Percentiles rank a stretch among this genome's conserved stretches.
Evolutionary conservation across 257 asterid species (phyloP).

Genomic region (Solanum sparsipilum): DNA sequence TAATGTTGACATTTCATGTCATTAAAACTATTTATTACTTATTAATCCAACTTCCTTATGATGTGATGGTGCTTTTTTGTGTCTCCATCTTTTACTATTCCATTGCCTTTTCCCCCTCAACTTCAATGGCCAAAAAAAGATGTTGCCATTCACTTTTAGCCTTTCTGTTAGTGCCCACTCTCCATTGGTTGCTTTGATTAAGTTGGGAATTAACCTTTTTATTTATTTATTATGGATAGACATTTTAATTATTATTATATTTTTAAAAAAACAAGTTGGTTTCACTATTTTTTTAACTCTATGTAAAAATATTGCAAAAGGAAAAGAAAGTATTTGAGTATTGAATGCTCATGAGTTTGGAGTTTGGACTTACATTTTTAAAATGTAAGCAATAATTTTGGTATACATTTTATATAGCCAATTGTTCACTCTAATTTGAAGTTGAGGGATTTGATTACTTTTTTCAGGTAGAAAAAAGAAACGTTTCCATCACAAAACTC

Average conservation of each 20-base stretch:
- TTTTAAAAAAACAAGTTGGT: not conserved
- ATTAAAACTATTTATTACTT: constrained; percentile 10
- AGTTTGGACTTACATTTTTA: not conserved
- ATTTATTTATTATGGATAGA: not conserved
- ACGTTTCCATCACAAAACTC: too few species aligned
- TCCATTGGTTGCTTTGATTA: constrained; percentile 22
- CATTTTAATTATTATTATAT: not conserved
- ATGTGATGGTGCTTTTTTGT: constrained; percentile 1
- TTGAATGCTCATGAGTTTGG: not conserved
- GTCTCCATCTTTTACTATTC: not conserved
- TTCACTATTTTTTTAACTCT: not conserved
- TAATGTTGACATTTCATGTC: constrained; percentile 30
- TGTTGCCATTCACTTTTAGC: constrained; percentile 15
- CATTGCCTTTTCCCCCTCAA: constrained; percentile 14
- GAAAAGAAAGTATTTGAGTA: not conserved
- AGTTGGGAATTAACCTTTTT: not conserved
- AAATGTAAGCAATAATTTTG: too few species aligned
- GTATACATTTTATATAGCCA: not conserved
- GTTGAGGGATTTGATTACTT: not conserved
- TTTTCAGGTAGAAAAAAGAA: too few species aligned
- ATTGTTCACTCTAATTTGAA: not conserved
- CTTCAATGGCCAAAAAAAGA: constrained; percentile 40
- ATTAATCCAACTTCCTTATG: not conserved
- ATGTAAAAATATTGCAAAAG: not conserved
- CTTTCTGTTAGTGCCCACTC: constrained; percentile 31